Percentiles rank a stretch among this genome's conserved stretches.
Conservation (phyloP, 176 grass and related monocot species). For the Raddia guianensis region DNA sequence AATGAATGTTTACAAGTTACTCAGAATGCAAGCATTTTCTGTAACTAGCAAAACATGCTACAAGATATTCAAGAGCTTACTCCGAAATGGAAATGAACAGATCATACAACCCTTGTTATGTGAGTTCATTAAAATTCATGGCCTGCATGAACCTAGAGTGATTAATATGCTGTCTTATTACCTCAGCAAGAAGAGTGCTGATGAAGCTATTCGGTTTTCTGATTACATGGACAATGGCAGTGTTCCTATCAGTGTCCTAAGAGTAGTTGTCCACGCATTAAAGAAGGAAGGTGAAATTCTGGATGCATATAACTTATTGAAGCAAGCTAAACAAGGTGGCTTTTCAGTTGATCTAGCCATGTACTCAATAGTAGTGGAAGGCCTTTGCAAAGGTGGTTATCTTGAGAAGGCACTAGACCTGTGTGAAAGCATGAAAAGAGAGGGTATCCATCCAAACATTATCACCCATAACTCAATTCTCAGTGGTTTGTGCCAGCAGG, state of each 20-base stretch:
- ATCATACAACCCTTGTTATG: slow-evolving; percentile 51
- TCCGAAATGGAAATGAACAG: slow-evolving; percentile 60
- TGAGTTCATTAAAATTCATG: slow-evolving; percentile 75
- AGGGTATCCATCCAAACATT: slow-evolving; percentile 65
- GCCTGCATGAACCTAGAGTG: slow-evolving; percentile 54
- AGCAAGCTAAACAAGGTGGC: slow-evolving; percentile 65
- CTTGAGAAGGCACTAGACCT: slow-evolving; percentile 79
- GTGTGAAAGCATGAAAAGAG: slow-evolving; percentile 73
- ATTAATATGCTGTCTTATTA: slow-evolving; percentile 70
- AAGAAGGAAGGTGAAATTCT: slow-evolving; percentile 75
- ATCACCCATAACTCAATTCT: slow-evolving; percentile 84
- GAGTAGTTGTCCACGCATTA: slow-evolving; percentile 55
- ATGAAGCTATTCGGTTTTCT: slow-evolving; percentile 63
- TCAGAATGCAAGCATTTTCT: slow-evolving; percentile 50
- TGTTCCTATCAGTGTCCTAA: slow-evolving; percentile 62
- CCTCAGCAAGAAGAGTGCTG: slow-evolving; percentile 59
- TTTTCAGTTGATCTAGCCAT: slow-evolving; percentile 56
- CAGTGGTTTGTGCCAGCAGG: slow-evolving; percentile 80
- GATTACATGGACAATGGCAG: slow-evolving; percentile 44
- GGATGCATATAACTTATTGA: slow-evolving; percentile 70
- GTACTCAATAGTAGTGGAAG: slow-evolving; percentile 74
- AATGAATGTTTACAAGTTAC: slow-evolving; percentile 65
- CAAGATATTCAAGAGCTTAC: slow-evolving; percentile 64
- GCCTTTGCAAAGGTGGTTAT: slow-evolving; percentile 80
- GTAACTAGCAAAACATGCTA: slow-evolving; percentile 69